Conservation (phyloP, 1,284 basidiomycete genomes). For the Trichosporon asahii region DNA sequence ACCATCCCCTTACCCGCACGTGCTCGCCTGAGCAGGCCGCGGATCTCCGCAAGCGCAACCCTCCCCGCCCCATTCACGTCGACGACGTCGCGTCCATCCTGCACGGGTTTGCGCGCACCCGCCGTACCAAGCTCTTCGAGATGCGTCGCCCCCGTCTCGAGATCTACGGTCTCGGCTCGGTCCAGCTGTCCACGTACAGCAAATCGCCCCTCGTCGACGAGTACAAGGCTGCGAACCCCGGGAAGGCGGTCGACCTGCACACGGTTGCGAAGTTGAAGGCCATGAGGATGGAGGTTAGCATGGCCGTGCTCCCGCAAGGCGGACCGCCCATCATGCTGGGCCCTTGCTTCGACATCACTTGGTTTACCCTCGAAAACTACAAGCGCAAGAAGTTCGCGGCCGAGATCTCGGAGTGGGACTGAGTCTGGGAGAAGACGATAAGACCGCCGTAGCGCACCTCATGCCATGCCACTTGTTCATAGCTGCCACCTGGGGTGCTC, state of each 20-base stretch:
- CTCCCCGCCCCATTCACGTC: not conserved
- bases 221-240: not conserved
- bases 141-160: not conserved
- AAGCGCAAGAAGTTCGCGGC: not conserved
- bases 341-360: not conserved
- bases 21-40: not conserved
- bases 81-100: not conserved
- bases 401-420: conserved; percentile 5
- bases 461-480: not conserved
- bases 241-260: not conserved
- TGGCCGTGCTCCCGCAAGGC: not conserved
- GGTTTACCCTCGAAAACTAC: not conserved
- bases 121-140: not conserved
- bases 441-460: not conserved
- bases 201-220: not conserved
- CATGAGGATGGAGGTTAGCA: not conserved
- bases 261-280: not conserved
- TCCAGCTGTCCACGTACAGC: not conserved
- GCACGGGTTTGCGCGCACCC: not conserved
- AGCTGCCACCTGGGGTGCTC: not conserved
- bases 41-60: too few species aligned
- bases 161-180: not conserved
- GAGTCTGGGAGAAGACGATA: not conserved
- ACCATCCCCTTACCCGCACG: not conserved
- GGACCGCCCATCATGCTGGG: not conserved